These are phyloP conservation scores for Capronia americana DNA, from an alignment of 2,329 filamentous ascomycete genomes.

Conservation along the genomic window DNA sequence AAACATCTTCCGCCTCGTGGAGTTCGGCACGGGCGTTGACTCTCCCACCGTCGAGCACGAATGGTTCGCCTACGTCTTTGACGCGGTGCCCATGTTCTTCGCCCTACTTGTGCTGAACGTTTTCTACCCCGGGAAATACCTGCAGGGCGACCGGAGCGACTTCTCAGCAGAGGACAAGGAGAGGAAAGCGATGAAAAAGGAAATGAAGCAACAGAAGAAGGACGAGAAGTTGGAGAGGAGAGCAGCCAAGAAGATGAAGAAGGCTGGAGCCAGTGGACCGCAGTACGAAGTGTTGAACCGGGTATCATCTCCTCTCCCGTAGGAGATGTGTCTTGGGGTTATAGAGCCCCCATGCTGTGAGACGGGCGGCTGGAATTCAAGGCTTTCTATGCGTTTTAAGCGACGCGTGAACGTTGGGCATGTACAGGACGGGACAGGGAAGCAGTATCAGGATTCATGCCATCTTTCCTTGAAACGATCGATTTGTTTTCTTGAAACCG, in stretches of 20 bases:
- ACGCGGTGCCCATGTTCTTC: conserved; percentile 50
- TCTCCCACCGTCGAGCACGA: conserved; percentile 40
- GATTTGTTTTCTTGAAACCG: too few relatives aligned
- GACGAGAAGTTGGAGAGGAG: conserved; percentile 42
- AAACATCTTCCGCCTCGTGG: conserved; percentile 60
- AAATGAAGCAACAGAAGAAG: conserved; percentile 42
- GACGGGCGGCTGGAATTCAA: too few relatives aligned
- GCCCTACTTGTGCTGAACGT: conserved; percentile 48
- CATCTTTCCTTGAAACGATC: too few relatives aligned
- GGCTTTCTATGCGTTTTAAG: too few relatives aligned
- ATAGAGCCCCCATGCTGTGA: background rate
- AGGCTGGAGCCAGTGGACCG: background rate
- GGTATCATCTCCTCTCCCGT: background rate
- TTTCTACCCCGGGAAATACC: conserved; percentile 49
- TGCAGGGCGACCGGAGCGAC: conserved; percentile 54
- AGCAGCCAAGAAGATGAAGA: conserved; percentile 16
- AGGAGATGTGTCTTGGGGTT: background rate
- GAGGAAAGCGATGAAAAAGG: conserved; percentile 46
- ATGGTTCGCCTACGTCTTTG: conserved; percentile 49
- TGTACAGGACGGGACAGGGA: too few relatives aligned
- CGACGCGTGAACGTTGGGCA: too few relatives aligned
- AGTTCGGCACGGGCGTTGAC: conserved; percentile 12
- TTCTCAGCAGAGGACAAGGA: conserved; percentile 55
- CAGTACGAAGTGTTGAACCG: background rate
- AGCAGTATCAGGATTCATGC: too few relatives aligned